Evolutionary conservation across 441 rosid species (phyloP), one percentile per base, ranked within the genome.

Genomic region (Euphorbia celastroides): DNA sequence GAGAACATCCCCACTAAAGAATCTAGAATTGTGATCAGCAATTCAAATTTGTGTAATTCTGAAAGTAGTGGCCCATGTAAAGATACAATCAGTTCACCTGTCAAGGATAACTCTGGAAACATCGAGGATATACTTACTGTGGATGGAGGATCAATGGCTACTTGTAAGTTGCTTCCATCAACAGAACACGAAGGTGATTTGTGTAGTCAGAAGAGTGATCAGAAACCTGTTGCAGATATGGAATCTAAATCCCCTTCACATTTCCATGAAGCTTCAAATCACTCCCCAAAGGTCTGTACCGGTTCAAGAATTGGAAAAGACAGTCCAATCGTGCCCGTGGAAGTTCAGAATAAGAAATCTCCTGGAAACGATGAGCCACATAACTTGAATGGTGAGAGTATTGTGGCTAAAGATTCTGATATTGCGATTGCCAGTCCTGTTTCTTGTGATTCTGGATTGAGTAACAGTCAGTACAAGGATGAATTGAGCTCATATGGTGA

Each of bases 301-400:
- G 78, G 77, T 70, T 74, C 83, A 57, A 81, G 82, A 79, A 81
- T 70, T 64, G 63, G 66, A 50, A 84, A 80, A 69, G 48, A 67
- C 66, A 58, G 68, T 68, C 75, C 77, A 10, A 56, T 71, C 57
- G 67, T 75, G 50, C 77, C 91, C 72, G 74, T 75, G 42, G 80
- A 75, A 74, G 68, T 73, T 66, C 84, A 74, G 72, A 81, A 59
- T 67, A 85, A 71, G 72, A 52, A 38, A 42, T 74, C 82, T 67
- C 77, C 85, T 50, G 78, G 76, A 68, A 66, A 64, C 34, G 73
- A 72, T 36, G 78, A 70, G 65, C 79, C 75, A 65, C 78, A 77
- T 65, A 77, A 62, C 41, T 73, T 73, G 59, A 80, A 25, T 54
- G 74, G 46, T 38, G 79, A 74, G 42, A 72, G 71, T 62, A 72